Conservation (phyloP, 139 green algal species). For the Picochlorum sp. region DNA sequence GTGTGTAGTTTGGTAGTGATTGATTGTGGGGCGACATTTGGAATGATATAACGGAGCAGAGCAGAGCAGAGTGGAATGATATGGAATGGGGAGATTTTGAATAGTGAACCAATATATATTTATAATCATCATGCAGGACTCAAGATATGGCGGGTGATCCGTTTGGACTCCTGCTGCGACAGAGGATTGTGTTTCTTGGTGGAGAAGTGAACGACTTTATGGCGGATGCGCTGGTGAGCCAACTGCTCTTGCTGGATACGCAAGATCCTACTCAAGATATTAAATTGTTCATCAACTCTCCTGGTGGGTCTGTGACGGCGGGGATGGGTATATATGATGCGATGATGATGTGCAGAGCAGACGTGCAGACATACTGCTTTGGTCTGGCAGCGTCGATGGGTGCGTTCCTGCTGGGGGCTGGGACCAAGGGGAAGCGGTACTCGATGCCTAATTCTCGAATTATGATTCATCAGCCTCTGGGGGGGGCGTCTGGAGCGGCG, state of each 20-base stretch:
- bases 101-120: neutral
- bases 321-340: constrained; percentile 98
- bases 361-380: constrained; percentile 90
- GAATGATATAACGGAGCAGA: too few relatives aligned
- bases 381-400: constrained; percentile 98
- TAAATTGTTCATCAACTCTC: constrained; percentile 99
- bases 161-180: constrained; percentile 83
- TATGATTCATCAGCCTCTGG: constrained; percentile 99
- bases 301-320: constrained; percentile 92
- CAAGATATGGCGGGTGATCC: constrained; percentile 81
- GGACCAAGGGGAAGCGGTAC: constrained; percentile 84
- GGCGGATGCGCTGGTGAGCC: constrained; percentile 90
- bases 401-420: constrained; percentile 91
- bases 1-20: too few relatives aligned
- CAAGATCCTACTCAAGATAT: constrained; percentile 94
- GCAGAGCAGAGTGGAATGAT: too few relatives aligned
- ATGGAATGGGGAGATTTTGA: neutral
- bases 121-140: constrained; percentile 23
- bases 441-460: constrained; percentile 97
- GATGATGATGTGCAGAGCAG: constrained; percentile 67
- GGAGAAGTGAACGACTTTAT: constrained; percentile 91
- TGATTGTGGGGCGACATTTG: too few relatives aligned
- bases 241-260: constrained; percentile 94
- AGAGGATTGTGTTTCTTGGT: constrained; percentile 95
- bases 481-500: constrained; percentile 80